Conservation (phyloP, 2,329 filamentous ascomycete species). For the Hyphodiscus sp. region DNA sequence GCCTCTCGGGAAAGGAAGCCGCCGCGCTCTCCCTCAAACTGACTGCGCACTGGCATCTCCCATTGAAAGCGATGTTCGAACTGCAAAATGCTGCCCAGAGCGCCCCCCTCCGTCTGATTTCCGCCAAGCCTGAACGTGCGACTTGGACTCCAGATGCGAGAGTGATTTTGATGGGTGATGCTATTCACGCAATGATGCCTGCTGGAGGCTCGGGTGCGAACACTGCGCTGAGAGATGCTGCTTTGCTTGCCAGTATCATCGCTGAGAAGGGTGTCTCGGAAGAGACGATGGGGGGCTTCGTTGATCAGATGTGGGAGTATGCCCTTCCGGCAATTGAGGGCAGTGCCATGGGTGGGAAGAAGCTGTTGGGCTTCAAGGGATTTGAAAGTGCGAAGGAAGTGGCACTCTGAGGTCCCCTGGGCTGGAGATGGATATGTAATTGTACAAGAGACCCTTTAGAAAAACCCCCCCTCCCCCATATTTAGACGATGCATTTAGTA, state of each 20-base stretch:
- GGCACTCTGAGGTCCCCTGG: no score
- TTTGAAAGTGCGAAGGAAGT: no score
- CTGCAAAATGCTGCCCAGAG: conserved; percentile 9
- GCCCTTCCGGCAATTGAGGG: neutral
- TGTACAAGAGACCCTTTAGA: no score
- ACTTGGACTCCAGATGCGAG: conserved; percentile 9
- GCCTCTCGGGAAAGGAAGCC: neutral
- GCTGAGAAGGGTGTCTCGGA: neutral
- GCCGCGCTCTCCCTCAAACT: neutral
- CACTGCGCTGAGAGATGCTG: conserved; percentile 16
- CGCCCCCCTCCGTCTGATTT: conserved; percentile 3
- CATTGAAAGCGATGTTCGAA: conserved; percentile 4
- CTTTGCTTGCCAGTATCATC: conserved; percentile 1
- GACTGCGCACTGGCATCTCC: conserved; percentile 11
- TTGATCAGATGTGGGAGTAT: neutral
- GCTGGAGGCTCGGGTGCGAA: conserved; percentile 17
- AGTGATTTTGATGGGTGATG: conserved; percentile 29
- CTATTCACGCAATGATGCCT: conserved; percentile 30
- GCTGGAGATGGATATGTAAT: no score
- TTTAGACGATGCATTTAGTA: no score
- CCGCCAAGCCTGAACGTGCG: conserved; percentile 2
- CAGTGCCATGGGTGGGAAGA: neutral
- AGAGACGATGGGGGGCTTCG: neutral
- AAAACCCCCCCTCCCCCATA: no score
- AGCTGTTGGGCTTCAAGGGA: neutral